These are phyloP conservation scores for Emericellopsis terricola DNA, from an alignment of 495 filamentous ascomycete genomes.

Conservation along the genomic window DNA sequence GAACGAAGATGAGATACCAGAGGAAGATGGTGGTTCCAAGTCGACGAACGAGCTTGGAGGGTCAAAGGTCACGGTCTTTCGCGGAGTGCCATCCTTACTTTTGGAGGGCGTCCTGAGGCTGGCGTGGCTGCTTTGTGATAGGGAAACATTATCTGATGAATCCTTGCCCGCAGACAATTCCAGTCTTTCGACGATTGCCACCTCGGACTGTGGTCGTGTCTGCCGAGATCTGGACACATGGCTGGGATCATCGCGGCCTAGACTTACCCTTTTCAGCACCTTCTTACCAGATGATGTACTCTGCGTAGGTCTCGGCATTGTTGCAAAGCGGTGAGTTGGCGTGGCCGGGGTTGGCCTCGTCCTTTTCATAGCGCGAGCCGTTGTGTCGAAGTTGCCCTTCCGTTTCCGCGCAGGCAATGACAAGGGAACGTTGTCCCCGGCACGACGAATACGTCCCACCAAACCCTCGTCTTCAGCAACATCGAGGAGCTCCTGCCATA, in stretches of 20 bases:
- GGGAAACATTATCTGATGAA: too few relatives aligned
- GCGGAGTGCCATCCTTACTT: too few relatives aligned
- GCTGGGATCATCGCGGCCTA: too few relatives aligned
- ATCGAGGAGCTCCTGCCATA: slow-evolving; percentile 3
- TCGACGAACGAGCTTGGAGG: slow-evolving; percentile 3
- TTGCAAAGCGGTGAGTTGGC: too few relatives aligned
- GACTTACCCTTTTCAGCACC: too few relatives aligned
- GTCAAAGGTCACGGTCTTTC: slow-evolving; percentile 22
- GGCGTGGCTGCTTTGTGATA: slow-evolving; percentile 38
- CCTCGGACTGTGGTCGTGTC: slow-evolving; percentile 27
- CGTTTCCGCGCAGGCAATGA: neutral
- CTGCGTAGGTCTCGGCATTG: too few relatives aligned
- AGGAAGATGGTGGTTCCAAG: neutral
- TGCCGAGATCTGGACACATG: too few relatives aligned
- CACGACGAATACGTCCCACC: neutral
- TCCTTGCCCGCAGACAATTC: slow-evolving; percentile 41
- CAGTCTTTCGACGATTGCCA: slow-evolving; percentile 73
- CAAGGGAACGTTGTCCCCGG: neutral
- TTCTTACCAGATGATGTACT: too few relatives aligned
- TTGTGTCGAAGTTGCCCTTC: neutral
- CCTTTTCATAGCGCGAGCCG: neutral
- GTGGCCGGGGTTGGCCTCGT: neutral
- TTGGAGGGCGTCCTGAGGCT: slow-evolving; percentile 13
- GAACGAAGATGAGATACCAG: neutral
- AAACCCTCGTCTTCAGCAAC: slow-evolving; percentile 4